Conservation (phyloP, 331 rosid genomes). For the Rhamnella rubrinervis region DNA sequence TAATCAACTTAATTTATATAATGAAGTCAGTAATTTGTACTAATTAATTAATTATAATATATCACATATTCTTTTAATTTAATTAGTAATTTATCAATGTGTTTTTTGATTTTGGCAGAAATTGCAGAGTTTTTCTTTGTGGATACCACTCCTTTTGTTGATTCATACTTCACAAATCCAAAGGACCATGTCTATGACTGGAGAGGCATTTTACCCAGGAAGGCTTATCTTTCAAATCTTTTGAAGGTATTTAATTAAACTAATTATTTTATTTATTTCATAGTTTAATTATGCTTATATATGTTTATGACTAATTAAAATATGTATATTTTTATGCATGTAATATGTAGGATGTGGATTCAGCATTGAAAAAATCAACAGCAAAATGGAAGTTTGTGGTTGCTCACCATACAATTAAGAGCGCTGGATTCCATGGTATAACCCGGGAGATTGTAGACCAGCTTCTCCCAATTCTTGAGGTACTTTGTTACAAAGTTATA, state of each 20-base stretch:
- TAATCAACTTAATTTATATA: constrained; percentile 6
- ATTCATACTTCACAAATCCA: constrained; percentile 23
- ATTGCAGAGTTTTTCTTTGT: constrained; percentile 67
- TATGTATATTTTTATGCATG: background rate
- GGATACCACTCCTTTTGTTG: constrained; percentile 49
- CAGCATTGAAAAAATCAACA: constrained; percentile 52
- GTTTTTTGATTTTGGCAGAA: constrained; percentile 26
- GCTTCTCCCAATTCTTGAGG: constrained; percentile 76
- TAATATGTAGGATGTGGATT: constrained; percentile 49
- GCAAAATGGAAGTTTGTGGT: constrained; percentile 86
- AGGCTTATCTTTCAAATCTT: constrained; percentile 53
- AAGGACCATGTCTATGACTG: constrained; percentile 58
- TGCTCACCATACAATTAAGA: constrained; percentile 79
- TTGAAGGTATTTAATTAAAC: constrained; percentile 31
- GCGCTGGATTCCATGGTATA: constrained; percentile 52
- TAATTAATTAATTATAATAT: too few species aligned
- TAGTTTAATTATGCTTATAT: too few species aligned
- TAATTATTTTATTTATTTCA: too few species aligned
- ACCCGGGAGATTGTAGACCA: constrained; percentile 53
- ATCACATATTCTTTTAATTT: too few species aligned
- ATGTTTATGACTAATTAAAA: too few species aligned
- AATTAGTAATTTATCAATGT: background rate
- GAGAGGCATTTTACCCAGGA: constrained; percentile 56
- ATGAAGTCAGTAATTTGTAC: too few species aligned
- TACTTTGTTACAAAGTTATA: background rate